Evolutionary conservation across 2,329 filamentous ascomycete genomes (phyloP).

Genomic region (Ophiostoma australiae): DNA sequence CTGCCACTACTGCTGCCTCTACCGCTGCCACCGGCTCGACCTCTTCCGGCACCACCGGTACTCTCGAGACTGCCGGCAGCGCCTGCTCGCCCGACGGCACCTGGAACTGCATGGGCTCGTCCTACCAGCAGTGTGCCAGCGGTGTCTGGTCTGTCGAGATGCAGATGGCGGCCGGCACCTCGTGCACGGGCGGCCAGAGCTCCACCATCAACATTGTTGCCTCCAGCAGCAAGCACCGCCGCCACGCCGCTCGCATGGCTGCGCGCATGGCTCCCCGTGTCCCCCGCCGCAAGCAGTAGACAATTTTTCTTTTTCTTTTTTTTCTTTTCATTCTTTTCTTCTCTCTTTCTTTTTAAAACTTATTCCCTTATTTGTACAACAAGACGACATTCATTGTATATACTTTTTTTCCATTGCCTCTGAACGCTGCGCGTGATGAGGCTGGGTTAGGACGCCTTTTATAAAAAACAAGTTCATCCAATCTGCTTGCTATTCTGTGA

Average conservation of each 20-base stretch:
- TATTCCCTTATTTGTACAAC: neutral
- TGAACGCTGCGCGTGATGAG: neutral
- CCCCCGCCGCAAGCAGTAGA: neutral
- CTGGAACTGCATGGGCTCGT: slow-evolving; percentile 48
- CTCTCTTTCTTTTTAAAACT: neutral
- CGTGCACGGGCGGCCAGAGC: slow-evolving; percentile 39
- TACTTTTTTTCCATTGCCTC: slow-evolving; percentile 3
- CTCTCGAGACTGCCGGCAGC: slow-evolving; percentile 38
- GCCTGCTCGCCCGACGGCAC: slow-evolving; percentile 45
- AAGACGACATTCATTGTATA: slow-evolving; percentile 6
- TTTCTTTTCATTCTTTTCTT: neutral
- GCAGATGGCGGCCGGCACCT: slow-evolving; percentile 43
- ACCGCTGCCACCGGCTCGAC: slow-evolving; percentile 22
- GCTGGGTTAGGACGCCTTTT: slow-evolving; percentile 3
- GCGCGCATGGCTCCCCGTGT: neutral
- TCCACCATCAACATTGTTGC: slow-evolving; percentile 29
- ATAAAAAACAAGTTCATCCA: slow-evolving; percentile 4
- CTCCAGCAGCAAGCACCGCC: slow-evolving; percentile 29
- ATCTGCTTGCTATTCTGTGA: neutral
- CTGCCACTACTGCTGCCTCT: neutral
- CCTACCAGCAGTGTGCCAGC: slow-evolving; percentile 50
- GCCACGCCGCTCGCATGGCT: slow-evolving; percentile 20
- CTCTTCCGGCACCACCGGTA: slow-evolving; percentile 22
- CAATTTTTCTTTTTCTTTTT: slow-evolving; percentile 6
- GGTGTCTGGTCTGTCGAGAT: slow-evolving; percentile 43